Evolutionary conservation across 192 early-diverging fungal genomes (phyloP).

Genomic region (Entrophospora sp.): DNA sequence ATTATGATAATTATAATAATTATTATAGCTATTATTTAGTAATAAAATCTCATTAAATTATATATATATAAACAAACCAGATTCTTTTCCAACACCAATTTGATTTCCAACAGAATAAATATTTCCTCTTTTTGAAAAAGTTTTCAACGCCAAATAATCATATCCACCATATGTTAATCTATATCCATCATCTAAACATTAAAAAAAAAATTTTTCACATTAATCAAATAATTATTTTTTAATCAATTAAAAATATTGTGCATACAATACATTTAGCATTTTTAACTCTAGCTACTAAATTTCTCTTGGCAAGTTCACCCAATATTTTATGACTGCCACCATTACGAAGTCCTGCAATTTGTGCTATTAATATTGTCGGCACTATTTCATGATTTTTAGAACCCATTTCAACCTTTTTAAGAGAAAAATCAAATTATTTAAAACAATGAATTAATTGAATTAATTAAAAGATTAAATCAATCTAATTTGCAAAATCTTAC

Average conservation of each 20-base stretch:
- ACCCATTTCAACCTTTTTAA: slow-evolving; percentile 79
- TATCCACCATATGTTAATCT: slow-evolving; percentile 98
- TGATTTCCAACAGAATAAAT: slow-evolving; percentile 96
- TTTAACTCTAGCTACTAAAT: slow-evolving; percentile 80
- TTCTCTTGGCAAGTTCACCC: slow-evolving; percentile 79
- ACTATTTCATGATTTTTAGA: slow-evolving; percentile 98
- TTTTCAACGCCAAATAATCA: slow-evolving; percentile 95
- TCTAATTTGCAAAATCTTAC: slow-evolving; percentile 12
- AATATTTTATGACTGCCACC: slow-evolving; percentile 84
- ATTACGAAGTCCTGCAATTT: slow-evolving; percentile 83
- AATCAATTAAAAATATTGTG: neutral
- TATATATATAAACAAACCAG: too few relatives aligned
- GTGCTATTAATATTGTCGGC: slow-evolving; percentile 81
- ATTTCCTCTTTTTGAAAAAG: slow-evolving; percentile 76
- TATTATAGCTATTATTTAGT: too few relatives aligned
- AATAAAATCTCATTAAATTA: too few relatives aligned
- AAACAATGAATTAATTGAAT: neutral
- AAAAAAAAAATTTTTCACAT: neutral
- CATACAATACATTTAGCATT: slow-evolving; percentile 61
- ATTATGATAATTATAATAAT: too few relatives aligned
- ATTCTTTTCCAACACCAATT: slow-evolving; percentile 99
- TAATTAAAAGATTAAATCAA: neutral
- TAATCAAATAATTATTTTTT: neutral
- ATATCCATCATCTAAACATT: slow-evolving; percentile 78
- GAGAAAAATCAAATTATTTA: neutral